Conservation (phyloP, 140 eudicot genomes). For the Oenanthe javanica region DNA sequence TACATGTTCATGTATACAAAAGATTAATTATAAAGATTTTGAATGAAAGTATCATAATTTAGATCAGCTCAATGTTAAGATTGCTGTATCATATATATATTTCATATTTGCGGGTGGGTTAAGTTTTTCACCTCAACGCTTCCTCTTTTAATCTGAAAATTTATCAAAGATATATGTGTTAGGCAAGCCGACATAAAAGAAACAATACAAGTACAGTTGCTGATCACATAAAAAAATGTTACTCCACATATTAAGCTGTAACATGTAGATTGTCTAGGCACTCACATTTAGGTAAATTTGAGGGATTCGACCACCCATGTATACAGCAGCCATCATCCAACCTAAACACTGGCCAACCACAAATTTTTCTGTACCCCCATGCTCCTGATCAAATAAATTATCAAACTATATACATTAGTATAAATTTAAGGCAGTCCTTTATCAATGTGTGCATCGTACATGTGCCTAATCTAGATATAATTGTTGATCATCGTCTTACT, state of each 20-base stretch:
- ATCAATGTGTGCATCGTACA: background rate
- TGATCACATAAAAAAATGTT: background rate
- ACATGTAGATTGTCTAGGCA: background rate
- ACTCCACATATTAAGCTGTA: background rate
- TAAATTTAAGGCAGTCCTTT: background rate
- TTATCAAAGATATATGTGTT: background rate
- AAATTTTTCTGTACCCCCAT: conserved; percentile 23
- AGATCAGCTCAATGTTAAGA: background rate
- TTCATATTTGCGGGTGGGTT: background rate
- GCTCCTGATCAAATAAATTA: conserved; percentile 34
- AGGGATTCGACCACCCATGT: conserved; percentile 89
- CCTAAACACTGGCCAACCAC: conserved; percentile 88
- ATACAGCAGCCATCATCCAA: conserved; percentile 99
- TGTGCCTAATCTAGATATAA: background rate
- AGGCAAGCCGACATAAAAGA: background rate
- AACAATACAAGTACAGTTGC: background rate
- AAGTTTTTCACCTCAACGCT: conserved; percentile 71
- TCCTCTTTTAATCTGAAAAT: conserved; percentile 82
- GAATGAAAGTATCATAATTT: no score
- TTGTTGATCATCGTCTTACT: conserved; percentile 25
- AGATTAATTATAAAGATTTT: background rate
- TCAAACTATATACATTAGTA: background rate
- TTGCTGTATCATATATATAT: background rate
- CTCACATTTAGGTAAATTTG: conserved; percentile 80
- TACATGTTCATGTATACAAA: background rate